phyloP scores from a whole-genome alignment of 768 basidiomycete genomes.

The Lactarius deliciosus region DNA sequence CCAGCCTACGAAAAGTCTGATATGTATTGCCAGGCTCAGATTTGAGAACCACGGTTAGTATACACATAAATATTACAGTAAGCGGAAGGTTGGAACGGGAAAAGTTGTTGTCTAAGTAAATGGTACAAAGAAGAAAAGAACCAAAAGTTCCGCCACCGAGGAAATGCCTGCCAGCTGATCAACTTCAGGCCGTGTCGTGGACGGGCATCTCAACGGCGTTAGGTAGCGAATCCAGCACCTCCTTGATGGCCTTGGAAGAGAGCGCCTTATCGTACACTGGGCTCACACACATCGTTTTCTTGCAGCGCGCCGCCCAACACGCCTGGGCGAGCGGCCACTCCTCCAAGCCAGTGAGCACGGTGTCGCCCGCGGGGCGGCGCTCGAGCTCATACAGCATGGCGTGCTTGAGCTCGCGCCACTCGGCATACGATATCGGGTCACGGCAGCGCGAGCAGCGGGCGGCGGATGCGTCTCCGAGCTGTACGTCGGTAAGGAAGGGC shows the following conservation, averaged over 20 bases:
- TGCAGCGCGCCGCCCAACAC: conserved; percentile 61
- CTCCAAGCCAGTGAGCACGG: conserved; percentile 50
- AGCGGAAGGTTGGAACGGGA: no score
- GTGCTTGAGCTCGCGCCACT: conserved; percentile 65
- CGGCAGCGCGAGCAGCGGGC: conserved; percentile 56
- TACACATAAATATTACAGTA: background rate
- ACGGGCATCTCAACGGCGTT: conserved; percentile 35
- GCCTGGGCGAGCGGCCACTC: conserved; percentile 59
- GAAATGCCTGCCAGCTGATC: background rate
- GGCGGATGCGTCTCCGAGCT: conserved; percentile 46
- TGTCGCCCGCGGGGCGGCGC: conserved; percentile 56
- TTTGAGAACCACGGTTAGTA: background rate
- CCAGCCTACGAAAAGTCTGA: background rate
- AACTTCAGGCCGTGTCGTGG: conserved; percentile 13
- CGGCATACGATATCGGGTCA: conserved; percentile 50
- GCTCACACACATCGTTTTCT: conserved; percentile 44
- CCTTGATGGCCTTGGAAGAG: conserved; percentile 52
- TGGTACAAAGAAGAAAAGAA: background rate
- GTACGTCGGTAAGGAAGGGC: conserved; percentile 44
- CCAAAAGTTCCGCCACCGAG: background rate
- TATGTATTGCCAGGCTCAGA: background rate
- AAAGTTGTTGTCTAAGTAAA: background rate
- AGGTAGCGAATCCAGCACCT: conserved; percentile 54
- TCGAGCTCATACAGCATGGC: conserved; percentile 59
- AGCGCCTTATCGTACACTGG: conserved; percentile 56